Percentiles rank a stretch among this genome's conserved stretches.
These are phyloP conservation scores for Chimonanthus praecox DNA, from an alignment of 164 flowering plant species.

Conservation along the genomic window DNA sequence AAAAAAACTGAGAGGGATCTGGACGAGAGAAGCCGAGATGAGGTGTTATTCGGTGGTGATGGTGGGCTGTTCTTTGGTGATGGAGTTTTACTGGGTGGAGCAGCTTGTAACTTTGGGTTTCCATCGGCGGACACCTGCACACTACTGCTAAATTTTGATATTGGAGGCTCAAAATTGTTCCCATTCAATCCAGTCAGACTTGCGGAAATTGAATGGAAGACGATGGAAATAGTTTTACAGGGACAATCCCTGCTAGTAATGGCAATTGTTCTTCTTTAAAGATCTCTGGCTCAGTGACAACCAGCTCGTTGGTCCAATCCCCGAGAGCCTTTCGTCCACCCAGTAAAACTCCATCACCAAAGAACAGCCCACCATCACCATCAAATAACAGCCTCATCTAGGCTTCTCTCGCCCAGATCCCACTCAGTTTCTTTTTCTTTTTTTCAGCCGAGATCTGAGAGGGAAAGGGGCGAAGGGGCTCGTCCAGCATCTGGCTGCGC, in stretches of 20 bases:
- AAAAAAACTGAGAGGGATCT: too few species aligned
- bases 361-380: slow-evolving; percentile 7
- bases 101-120: slow-evolving; percentile 34
- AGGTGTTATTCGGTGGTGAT: neutral
- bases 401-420: too few species aligned
- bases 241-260: too few species aligned
- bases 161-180: slow-evolving; percentile 64
- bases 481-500: too few species aligned
- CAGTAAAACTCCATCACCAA: slow-evolving; percentile 11
- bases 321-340: neutral
- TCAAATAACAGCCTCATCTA: neutral
- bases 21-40: neutral
- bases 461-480: too few species aligned
- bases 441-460: too few species aligned
- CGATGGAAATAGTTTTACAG: too few species aligned
- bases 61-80: slow-evolving; percentile 12
- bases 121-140: slow-evolving; percentile 40
- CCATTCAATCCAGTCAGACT: slow-evolving; percentile 35
- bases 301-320: too few species aligned
- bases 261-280: too few species aligned
- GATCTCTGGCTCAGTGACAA: too few species aligned
- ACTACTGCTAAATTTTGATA: slow-evolving; percentile 41
- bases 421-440: too few species aligned
- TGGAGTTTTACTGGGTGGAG: slow-evolving; percentile 14
- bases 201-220: slow-evolving; percentile 26